Evolutionary conservation across 768 basidiomycete genomes (phyloP).

Genomic region (Thelephora ganbajun): DNA sequence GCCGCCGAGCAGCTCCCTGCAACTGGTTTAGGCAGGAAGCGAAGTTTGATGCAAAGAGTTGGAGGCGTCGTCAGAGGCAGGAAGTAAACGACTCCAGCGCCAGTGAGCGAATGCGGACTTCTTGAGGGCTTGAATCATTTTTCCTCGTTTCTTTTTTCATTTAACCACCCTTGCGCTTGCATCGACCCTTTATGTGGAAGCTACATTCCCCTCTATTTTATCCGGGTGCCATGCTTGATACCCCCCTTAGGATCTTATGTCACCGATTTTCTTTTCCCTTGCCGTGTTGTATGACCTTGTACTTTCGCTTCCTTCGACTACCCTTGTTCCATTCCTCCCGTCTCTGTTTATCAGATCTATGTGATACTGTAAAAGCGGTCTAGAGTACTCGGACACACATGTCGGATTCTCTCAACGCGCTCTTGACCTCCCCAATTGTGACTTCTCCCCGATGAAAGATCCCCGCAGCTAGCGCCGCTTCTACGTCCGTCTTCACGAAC

Average conservation of each 20-base stretch:
- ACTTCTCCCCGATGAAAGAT: constrained; percentile 94
- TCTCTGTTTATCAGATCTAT: not conserved
- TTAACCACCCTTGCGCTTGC: not conserved
- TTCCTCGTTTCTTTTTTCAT: constrained; percentile 6
- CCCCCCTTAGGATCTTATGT: not conserved
- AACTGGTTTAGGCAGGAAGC: constrained; percentile 48
- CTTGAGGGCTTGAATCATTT: not conserved
- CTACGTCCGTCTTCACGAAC: constrained; percentile 65
- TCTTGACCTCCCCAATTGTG: constrained; percentile 69
- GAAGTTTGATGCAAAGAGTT: constrained; percentile 70
- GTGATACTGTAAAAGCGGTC: not conserved
- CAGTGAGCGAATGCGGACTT: not conserved
- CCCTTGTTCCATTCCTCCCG: not conserved
- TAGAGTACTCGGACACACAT: constrained; percentile 31
- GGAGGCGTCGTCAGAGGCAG: constrained; percentile 55
- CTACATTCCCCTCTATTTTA: not conserved
- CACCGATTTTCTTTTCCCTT: constrained; percentile 2
- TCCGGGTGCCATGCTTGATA: not conserved
- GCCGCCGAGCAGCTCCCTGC: constrained; percentile 14
- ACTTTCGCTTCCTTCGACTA: not conserved
- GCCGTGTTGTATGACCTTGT: constrained; percentile 4
- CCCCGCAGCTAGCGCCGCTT: constrained; percentile 91
- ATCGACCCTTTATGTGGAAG: not conserved
- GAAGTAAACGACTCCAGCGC: constrained; percentile 16
- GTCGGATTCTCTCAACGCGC: constrained; percentile 26